Base-by-base conservation (phyloP, 495 filamentous ascomycete genomes). In the Talaromyces thailandensis region DNA sequence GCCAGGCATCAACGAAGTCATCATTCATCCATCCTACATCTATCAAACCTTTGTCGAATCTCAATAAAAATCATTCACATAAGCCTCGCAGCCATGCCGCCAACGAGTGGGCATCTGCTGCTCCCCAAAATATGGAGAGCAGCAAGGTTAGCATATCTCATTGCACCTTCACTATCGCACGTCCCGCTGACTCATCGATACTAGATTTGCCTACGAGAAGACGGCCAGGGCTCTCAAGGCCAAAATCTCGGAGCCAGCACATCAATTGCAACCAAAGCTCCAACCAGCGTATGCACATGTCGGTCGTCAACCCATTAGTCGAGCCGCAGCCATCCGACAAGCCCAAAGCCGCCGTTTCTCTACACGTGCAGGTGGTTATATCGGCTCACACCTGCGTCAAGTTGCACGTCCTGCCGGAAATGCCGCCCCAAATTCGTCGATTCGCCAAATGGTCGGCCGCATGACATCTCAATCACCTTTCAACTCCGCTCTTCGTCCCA, bases 401-500 rank as follows among this genome's bases (percentile, higher is more conserved):
- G 77, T 79, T 9, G 59, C 82, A 16, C 84, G 84, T 53, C 77
- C 83, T 56, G 85, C 89, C 62, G 82, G 82, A n/a, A 74, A 84
- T 64, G 79, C 81, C n/a, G 85, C 87, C 66, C 84, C 84, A 45
- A 80, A 79, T 52, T 91, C 90, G 24, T 78, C 79, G 52, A 84
- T 87, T 56, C 85, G 83, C n/a, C 79, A 81, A 3, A 84, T 85
- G 55, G 79, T 96, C 56, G 76, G 76, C n/a, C 79, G 83, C 28
- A 75, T 88, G 48, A 85, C 90, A 12, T 81, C 83, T n/a, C 84
- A 84, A 6, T 84, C 92, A 5, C 93, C 94, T 0, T 98, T 98
- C 70, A 91, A 92, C 2, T 93, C 86, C 1, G 89, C 93, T 25
- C 86, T 98, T 6, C 88, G 94, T 7, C 94, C 94, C 4, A 97